Percentiles rank a stretch among this genome's conserved stretches.
phyloP scores from a whole-genome alignment of 768 basidiomycete genomes.

The Clitopilus passeckerianus region DNA sequence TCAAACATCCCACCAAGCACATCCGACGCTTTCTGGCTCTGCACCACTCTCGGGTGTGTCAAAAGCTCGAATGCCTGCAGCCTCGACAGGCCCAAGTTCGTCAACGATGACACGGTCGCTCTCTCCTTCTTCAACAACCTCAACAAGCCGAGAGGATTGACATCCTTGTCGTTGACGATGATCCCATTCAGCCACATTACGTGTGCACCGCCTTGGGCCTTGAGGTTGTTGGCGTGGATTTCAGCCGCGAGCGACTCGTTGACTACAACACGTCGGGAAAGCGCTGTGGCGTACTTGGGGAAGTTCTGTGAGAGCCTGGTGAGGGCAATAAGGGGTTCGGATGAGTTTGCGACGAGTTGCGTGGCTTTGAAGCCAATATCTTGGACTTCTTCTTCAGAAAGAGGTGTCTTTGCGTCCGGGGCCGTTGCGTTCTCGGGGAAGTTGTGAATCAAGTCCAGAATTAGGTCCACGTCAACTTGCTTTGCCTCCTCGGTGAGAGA shows the following conservation, averaged over 20 bases:
- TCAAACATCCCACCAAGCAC: conserved; percentile 79
- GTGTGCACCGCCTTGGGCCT: conserved; percentile 47
- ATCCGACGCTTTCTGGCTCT: conserved; percentile 41
- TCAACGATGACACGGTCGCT: conserved; percentile 50
- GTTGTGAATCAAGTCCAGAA: conserved; percentile 32
- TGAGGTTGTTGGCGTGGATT: conserved; percentile 50
- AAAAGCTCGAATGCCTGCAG: conserved; percentile 70
- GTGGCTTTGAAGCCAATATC: conserved; percentile 70
- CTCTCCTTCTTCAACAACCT: conserved; percentile 74
- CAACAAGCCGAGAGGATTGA: conserved; percentile 69
- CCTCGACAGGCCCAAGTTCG: conserved; percentile 55
- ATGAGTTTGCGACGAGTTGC: conserved; percentile 67
- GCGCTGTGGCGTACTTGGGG: conserved; percentile 74
- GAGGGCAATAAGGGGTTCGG: conserved; percentile 49
- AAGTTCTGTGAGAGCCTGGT: conserved; percentile 80
- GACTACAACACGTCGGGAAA: conserved; percentile 64
- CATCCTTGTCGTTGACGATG: conserved; percentile 50
- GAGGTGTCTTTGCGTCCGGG: conserved; percentile 35
- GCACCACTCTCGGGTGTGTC: conserved; percentile 54
- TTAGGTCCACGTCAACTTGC: conserved; percentile 24
- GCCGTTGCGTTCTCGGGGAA: conserved; percentile 34
- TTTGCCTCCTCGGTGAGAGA: conserved; percentile 17
- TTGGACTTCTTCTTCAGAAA: conserved; percentile 50
- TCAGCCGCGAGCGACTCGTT: conserved; percentile 49
- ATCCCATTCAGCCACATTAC: conserved; percentile 83